Base-by-base conservation (phyloP, 2,329 filamentous ascomycete species). In the Eutypa lata region DNA sequence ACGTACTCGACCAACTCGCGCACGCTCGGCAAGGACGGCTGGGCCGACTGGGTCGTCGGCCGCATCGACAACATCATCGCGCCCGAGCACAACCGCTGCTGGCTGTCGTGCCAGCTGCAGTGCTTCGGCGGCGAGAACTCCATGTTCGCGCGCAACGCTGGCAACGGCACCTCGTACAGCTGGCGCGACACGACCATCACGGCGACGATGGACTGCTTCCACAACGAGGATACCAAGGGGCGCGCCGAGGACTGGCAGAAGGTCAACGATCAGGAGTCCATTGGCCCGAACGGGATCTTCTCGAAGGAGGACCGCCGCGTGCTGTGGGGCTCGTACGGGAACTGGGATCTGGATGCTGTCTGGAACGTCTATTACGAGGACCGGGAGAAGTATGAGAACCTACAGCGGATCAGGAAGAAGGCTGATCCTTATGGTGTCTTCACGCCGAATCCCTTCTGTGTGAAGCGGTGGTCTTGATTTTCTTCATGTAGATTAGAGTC, bases 111-210 rank as follows among this genome's bases (percentile, higher is more conserved):
- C 3, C 76, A 79, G 60, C 61, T 79, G 46, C 76, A 78, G 55
- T 68, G 62, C 48, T 74, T 72, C 33, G 77, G 77, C 2, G 76
- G 77, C 6, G 65, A 69, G 47, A 61, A 74, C 49, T 78, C 76
- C 7, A 65, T 63, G 53, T 76, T 77, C 58, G 59, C 57, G 5
- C 56, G 55, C 13, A 78, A 79, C 54, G 67, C 63, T 5, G 61
- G 65, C 43, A 78, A 78, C 48, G 76, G 76, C 26, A 79, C 75
- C 0, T 67, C 75, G 1, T 78, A 72, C 57, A 77, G 73, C 60
- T 78, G 74, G 73, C 68, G 77, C 47, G 75, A 79, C 58, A 71
- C 72, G 0, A 74, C 68, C 3, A 58, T 77, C 6, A 60, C 64
- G 6, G 65, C 65, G 35, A 69, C 64, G 0, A 65, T 77, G 18